Evolutionary conservation across 345 rosid genomes (phyloP).

Genomic region (Citrus mangshanensis): DNA sequence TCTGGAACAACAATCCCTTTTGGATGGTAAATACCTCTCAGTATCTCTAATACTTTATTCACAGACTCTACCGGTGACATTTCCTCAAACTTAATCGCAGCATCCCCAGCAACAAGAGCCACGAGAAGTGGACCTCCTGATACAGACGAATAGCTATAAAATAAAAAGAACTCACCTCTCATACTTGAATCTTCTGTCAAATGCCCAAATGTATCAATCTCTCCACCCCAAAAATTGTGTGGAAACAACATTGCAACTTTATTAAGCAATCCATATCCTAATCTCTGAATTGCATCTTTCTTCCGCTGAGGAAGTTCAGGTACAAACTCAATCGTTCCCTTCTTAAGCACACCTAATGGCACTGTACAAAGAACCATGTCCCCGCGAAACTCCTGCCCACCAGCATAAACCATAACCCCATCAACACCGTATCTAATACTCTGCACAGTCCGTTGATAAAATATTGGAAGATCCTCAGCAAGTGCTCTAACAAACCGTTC

Average conservation of each 20-base stretch:
- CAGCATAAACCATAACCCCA: conserved; percentile 69
- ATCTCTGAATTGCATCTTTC: conserved; percentile 74
- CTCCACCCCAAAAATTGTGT: conserved; percentile 84
- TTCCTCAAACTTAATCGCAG: conserved; percentile 75
- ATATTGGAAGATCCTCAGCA: conserved; percentile 81
- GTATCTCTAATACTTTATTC: conserved; percentile 58
- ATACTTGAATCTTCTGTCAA: conserved; percentile 71
- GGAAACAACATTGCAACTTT: conserved; percentile 93
- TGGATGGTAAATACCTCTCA: conserved; percentile 82
- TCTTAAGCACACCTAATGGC: conserved; percentile 83
- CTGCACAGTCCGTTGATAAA: conserved; percentile 67
- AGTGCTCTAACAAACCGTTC: conserved; percentile 80
- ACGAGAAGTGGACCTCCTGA: conserved; percentile 93
- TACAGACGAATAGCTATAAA: conserved; percentile 84
- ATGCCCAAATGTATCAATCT: conserved; percentile 89
- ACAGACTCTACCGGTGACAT: conserved; percentile 88
- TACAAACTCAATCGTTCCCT: conserved; percentile 65
- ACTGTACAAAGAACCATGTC: conserved; percentile 92
- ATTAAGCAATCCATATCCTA: conserved; percentile 83
- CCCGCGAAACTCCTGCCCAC: conserved; percentile 73
- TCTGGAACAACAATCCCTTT: conserved; percentile 95
- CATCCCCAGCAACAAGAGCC: conserved; percentile 93
- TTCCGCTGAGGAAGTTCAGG: conserved; percentile 89
- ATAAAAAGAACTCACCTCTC: conserved; percentile 93
- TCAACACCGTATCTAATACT: conserved; percentile 77